A percentile compares a stretch with the other conserved stretches of the same genome.
phyloP scores from a whole-genome alignment of 331 rosid genomes.

The Saraca asoca region DNA sequence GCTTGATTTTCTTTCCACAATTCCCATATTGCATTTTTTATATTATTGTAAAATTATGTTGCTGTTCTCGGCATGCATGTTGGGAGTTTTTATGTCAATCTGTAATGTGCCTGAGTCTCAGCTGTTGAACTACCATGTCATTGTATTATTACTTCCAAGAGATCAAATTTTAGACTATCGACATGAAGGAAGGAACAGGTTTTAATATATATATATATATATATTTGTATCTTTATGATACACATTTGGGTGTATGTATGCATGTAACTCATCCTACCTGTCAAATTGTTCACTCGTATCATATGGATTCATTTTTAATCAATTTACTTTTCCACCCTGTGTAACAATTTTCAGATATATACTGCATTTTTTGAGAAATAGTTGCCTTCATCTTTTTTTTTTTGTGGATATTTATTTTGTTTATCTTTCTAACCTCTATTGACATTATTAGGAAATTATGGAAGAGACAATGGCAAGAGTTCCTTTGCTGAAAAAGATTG shows the following conservation, averaged over 20 bases:
- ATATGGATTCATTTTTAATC: too few species aligned
- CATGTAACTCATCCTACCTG: too few species aligned
- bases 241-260: too few species aligned
- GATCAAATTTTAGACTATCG: neutral
- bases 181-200: neutral
- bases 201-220: too few species aligned
- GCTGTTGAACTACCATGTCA: neutral
- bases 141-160: neutral
- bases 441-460: constrained; percentile 60
- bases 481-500: constrained; percentile 80
- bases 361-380: constrained; percentile 16
- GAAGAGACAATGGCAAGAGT: constrained; percentile 75
- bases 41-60: neutral
- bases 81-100: neutral
- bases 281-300: too few species aligned
- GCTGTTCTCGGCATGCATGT: neutral
- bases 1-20: neutral
- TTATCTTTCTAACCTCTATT: constrained; percentile 33
- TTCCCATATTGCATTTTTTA: neutral
- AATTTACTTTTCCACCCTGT: too few species aligned
- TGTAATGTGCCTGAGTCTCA: neutral
- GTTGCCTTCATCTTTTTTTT: constrained; percentile 7
- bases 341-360: too few species aligned
- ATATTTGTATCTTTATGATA: too few species aligned
- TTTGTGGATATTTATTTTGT: neutral